Conservation (phyloP, 257 asterid genomes). For the Solanum clarkiae region DNA sequence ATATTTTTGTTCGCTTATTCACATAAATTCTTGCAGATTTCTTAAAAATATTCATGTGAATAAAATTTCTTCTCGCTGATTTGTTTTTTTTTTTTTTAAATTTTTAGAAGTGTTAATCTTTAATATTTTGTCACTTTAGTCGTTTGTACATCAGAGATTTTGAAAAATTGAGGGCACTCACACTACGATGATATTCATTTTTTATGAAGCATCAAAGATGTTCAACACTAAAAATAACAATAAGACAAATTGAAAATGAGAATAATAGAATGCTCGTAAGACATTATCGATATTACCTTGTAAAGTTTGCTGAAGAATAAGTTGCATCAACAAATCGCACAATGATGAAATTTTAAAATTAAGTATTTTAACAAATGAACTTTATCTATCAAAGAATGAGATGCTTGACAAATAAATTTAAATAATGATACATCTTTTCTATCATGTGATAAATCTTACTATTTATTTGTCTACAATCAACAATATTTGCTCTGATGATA, state of each 20-base stretch:
- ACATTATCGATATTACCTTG: background rate
- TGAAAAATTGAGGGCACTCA: background rate
- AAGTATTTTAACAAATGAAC: background rate
- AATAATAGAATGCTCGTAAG: background rate
- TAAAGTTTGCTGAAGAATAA: background rate
- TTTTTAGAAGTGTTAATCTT: no score
- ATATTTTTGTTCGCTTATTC: no score
- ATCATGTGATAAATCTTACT: background rate
- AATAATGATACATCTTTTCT: background rate
- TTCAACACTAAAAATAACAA: background rate
- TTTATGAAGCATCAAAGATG: background rate
- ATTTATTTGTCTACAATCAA: background rate
- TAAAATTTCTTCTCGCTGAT: no score
- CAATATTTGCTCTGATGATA: background rate
- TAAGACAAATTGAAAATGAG: background rate
- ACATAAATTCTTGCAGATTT: no score
- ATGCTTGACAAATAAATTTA: background rate
- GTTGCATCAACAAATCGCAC: background rate
- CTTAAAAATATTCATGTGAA: background rate
- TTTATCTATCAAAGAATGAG: background rate
- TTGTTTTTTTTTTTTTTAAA: no score
- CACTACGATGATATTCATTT: no score
- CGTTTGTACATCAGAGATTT: background rate
- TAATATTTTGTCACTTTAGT: background rate
- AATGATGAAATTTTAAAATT: background rate